Evolutionary conservation across 352 stramenopile genomes (phyloP), one percentile per base, ranked within the genome.

Genomic region (Achlya hypogyna): DNA sequence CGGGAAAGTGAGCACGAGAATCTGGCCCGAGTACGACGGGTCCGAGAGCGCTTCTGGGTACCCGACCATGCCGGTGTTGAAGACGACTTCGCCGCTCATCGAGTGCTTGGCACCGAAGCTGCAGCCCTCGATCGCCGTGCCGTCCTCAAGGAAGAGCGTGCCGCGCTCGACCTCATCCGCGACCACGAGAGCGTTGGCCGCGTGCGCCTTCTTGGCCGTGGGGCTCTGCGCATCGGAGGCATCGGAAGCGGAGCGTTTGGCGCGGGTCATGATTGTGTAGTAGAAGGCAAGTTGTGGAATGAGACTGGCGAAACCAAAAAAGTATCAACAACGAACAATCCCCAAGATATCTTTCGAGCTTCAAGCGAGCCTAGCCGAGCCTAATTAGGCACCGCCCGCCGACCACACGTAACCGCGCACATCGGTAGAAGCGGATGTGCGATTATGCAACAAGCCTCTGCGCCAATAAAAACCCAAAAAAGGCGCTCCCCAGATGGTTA

Each of bases 61-160:
- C 62, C 96, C 96, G 51, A 99, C 96, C 96, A 99, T 99, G 65
- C 95, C 95, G 34, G 97, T 99, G 69, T 96, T 98, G 75, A 99
- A 99, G 12, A 99, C 97, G 67, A 99, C 94, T 81, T 99, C 96
- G 45, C 97, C 96, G 23, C 85, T 87, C 72, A 96, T 86, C 65
- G 78, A 85, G 47, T 78, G 82, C 20, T 87, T 65, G 20, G 94
- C 91, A 60, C 96, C 96, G 78, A 99, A 99, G 72, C 87, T 98
- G 72, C 90, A 87, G 22, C 89, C 87, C 5, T 72, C 69, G 73
- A 95, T 93, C 52, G 74, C 73, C 20, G 82, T 90, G 59, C 87
- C 88, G 58, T 97, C 89, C 42, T 94, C 87, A 29, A 97, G 79
- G 59, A 92, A 81, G 38, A 97, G 74, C 56, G 74, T 78, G 18